Conservation (phyloP, 805 yeast species). For the Torulaspora quercuum region DNA sequence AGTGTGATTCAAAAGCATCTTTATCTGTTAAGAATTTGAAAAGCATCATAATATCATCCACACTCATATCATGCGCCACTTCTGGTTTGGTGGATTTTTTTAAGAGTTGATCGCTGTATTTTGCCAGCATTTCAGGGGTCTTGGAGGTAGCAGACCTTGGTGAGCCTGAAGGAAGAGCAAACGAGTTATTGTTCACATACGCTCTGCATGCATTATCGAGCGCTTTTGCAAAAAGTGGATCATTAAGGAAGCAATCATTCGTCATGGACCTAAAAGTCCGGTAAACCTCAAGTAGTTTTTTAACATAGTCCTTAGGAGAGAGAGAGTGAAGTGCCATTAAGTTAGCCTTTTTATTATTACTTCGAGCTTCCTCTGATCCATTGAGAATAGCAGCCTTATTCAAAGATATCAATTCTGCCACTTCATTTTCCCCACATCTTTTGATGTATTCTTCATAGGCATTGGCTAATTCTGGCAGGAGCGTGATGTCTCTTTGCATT, state of each 20-base stretch:
- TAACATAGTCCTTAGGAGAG: slow-evolving; percentile 72
- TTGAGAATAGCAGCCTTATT: slow-evolving; percentile 23
- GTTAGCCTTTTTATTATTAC: slow-evolving; percentile 40
- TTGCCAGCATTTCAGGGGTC: slow-evolving; percentile 89
- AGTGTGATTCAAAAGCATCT: slow-evolving; percentile 91
- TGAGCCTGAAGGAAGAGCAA: slow-evolving; percentile 60
- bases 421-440: slow-evolving; percentile 48
- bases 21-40: slow-evolving; percentile 88
- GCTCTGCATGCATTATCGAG: slow-evolving; percentile 84
- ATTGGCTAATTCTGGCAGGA: slow-evolving; percentile 73
- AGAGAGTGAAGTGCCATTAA: slow-evolving; percentile 36
- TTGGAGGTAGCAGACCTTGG: slow-evolving; percentile 57
- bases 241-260: slow-evolving; percentile 49
- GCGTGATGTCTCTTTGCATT: slow-evolving; percentile 71
- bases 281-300: slow-evolving; percentile 69
- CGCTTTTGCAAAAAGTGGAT: slow-evolving; percentile 77
- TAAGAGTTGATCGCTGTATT: slow-evolving; percentile 79
- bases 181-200: slow-evolving; percentile 76
- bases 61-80: slow-evolving; percentile 64
- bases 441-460: slow-evolving; percentile 71
- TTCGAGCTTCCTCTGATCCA: slow-evolving; percentile 15
- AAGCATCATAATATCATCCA: slow-evolving; percentile 80
- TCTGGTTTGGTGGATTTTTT: slow-evolving; percentile 74
- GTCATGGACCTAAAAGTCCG: slow-evolving; percentile 47
- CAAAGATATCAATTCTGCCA: slow-evolving; percentile 24